Base-by-base conservation (phyloP, 73 alveolate species). In the Stentor roeselii region DNA sequence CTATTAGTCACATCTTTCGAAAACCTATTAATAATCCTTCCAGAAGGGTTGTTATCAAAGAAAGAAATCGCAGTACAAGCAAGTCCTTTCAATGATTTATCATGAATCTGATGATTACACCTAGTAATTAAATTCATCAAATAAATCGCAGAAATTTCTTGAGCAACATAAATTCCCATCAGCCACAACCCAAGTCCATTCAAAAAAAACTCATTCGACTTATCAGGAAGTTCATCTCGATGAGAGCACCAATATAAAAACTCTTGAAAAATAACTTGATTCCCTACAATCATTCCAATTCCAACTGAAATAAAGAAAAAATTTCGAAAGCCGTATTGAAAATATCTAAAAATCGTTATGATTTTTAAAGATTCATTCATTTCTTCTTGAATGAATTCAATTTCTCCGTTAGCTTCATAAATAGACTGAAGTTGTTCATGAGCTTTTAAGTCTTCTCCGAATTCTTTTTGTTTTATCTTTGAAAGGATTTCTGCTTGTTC, bases 21-120 rank as follows among this genome's bases (percentile, higher is more conserved):
- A 74, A 87, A 87, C 37, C 92, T 86, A 87, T 87, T 87, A 6
- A 87, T 40, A 6, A 87, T 78, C 76, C 92, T 87, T 3, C 92
- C 92, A 21, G 92, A 82, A 0, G 92, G 90, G 75, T 83, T 87
- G 31, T 84, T 87, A 39, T 87, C 92, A 87, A 60, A 87, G 67
- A 82, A 87, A 14, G 30, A 27, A 30, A 82, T 78, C 21, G 82
- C 83, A 27, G 92, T 78, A 61, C 59, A 42, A 3, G 75, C 59
- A 31, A 87, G 21, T 34, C 85, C 37, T 2, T 84, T 30, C 34
- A 50, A 21, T 21, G 67, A 6, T 50, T 50, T 50, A 21, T 50
- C 21, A 21, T 50, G 67, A 21, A 50, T n/a, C n/a, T n/a, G n/a
- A n/a, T n/a, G n/a, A n/a, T n/a, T n/a, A n/a, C n/a, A n/a, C n/a